phyloP scores from a whole-genome alignment of 495 filamentous ascomycete genomes.

The Aspergillus nanangensis region DNA sequence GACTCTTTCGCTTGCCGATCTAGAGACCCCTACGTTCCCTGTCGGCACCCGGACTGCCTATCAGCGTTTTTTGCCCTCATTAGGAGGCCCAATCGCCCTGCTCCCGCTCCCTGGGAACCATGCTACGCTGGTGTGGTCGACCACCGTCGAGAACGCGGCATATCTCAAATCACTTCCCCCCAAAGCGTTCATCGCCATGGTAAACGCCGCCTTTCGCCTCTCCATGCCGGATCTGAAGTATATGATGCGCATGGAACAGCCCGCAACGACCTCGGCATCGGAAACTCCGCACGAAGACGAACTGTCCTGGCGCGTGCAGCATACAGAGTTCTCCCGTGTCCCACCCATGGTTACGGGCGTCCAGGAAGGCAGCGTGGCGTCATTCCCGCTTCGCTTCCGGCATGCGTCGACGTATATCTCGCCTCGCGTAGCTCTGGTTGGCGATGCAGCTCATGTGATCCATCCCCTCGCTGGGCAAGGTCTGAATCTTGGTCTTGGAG shows the following conservation, averaged over 20 bases:
- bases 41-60: conserved; percentile 68
- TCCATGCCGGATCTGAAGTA: conserved; percentile 72
- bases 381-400: conserved; percentile 84
- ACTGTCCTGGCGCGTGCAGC: conserved; percentile 72
- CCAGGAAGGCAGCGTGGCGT: conserved; percentile 77
- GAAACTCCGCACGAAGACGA: conserved; percentile 59
- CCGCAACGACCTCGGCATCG: conserved; percentile 16
- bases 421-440: conserved; percentile 81
- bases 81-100: conserved; percentile 77
- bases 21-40: conserved; percentile 20
- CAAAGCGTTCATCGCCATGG: conserved; percentile 74
- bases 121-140: conserved; percentile 90
- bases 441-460: conserved; percentile 91
- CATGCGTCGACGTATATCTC: conserved; percentile 90
- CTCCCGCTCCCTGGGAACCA: conserved; percentile 80
- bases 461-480: conserved; percentile 95
- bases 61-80: conserved; percentile 87
- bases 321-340: conserved; percentile 52
- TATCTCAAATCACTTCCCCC: conserved; percentile 70
- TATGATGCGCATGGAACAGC: conserved; percentile 58
- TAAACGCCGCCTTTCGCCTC: conserved; percentile 92
- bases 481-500: conserved; percentile 86
- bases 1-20: conserved; percentile 66
- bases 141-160: conserved; percentile 70
- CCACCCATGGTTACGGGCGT: conserved; percentile 60